Percentiles rank a stretch among this genome's conserved stretches.
Conservation (phyloP, 1,284 basidiomycete genomes). For the Trametes hirsuta region DNA sequence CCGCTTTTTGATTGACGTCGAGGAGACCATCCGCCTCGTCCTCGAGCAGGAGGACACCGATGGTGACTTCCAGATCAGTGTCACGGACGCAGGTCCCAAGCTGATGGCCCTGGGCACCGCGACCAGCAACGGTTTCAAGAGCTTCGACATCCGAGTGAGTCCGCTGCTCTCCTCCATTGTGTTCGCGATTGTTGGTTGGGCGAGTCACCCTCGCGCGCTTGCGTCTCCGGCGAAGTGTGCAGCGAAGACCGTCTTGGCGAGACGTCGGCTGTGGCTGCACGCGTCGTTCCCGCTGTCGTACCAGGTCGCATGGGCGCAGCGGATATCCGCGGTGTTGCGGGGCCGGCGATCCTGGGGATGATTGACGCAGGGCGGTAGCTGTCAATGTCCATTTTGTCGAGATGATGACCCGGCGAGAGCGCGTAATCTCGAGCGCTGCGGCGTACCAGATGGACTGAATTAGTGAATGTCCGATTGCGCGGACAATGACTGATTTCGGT, state of each 20-base stretch:
- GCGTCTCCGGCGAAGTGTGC: too few relatives aligned
- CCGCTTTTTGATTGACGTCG: slow-evolving; percentile 97
- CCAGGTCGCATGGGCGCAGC: background rate
- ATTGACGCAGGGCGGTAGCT: slow-evolving; percentile 9
- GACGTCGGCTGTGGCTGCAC: too few relatives aligned
- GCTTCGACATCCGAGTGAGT: slow-evolving; percentile 90
- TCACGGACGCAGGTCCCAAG: slow-evolving; percentile 97
- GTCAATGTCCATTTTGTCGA: slow-evolving; percentile 12
- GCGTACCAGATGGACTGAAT: background rate
- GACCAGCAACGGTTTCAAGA: slow-evolving; percentile 97
- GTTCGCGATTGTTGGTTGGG: background rate
- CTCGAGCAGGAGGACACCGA: slow-evolving; percentile 99
- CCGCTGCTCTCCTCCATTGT: background rate
- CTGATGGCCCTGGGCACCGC: slow-evolving; percentile 95
- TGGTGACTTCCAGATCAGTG: slow-evolving; percentile 94
- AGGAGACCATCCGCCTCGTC: slow-evolving; percentile 95
- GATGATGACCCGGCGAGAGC: slow-evolving; percentile 9
- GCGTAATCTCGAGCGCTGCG: background rate
- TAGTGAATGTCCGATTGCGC: too few relatives aligned
- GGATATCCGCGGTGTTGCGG: slow-evolving; percentile 11
- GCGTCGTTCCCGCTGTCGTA: too few relatives aligned
- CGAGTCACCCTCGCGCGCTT: too few relatives aligned
- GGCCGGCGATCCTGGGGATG: slow-evolving; percentile 9
- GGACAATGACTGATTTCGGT: too few relatives aligned
- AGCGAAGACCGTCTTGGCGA: too few relatives aligned